These are phyloP conservation scores for Mikania micrantha DNA, from an alignment of 129 eudicot genomes.

Conservation along the genomic window DNA sequence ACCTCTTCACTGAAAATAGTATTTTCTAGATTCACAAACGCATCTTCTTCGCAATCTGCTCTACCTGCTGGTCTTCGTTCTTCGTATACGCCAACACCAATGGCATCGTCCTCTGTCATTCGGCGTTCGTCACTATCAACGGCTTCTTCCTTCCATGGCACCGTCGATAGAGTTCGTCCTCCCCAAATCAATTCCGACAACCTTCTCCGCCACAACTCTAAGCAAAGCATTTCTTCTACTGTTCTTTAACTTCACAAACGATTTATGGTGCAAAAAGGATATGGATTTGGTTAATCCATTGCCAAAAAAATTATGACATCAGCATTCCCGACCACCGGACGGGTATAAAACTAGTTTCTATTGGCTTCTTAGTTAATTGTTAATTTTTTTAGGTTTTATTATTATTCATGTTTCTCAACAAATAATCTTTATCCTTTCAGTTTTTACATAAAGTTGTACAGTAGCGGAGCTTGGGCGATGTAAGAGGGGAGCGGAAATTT, in stretches of 20 bases:
- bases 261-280: constrained; percentile 21
- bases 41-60: constrained; percentile 93
- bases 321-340: no score
- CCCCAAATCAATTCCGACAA: constrained; percentile 88
- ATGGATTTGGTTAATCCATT: constrained; percentile 20
- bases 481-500: no score
- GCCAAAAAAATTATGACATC: no score
- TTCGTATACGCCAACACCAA: constrained; percentile 92
- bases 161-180: constrained; percentile 92
- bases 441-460: no score
- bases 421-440: no score
- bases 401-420: no score
- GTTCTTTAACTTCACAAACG: no score
- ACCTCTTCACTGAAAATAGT: constrained; percentile 89
- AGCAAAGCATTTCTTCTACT: constrained; percentile 22
- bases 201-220: constrained; percentile 72
- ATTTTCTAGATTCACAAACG: constrained; percentile 90
- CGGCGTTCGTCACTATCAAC: constrained; percentile 75
- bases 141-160: constrained; percentile 97
- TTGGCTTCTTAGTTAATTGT: no score
- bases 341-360: no score
- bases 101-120: constrained; percentile 92
- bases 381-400: no score
- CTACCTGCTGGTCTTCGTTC: constrained; percentile 75
- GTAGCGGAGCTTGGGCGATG: no score